Evolutionary conservation across 441 rosid genomes (phyloP).

Genomic region (Capsella rubella): DNA sequence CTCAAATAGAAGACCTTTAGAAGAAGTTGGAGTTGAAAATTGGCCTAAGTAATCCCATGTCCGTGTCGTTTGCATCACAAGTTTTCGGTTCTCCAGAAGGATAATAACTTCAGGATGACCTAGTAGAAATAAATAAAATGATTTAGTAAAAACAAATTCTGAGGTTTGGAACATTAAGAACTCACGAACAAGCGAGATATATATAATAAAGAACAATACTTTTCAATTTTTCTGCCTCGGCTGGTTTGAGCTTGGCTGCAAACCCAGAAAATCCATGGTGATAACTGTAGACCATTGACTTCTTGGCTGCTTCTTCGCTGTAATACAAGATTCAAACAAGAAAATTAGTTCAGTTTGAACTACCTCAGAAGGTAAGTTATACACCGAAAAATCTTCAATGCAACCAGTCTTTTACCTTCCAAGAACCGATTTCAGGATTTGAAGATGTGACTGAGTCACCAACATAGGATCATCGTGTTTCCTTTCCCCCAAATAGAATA

Average conservation of each 20-base stretch:
- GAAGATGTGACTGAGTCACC: slow-evolving; percentile 42
- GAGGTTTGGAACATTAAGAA: neutral
- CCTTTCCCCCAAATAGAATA: slow-evolving; percentile 48
- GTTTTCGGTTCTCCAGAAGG: slow-evolving; percentile 57
- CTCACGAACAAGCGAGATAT: neutral
- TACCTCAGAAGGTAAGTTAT: neutral
- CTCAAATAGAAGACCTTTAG: slow-evolving; percentile 46
- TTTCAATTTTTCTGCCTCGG: slow-evolving; percentile 57
- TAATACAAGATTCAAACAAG: slow-evolving; percentile 21
- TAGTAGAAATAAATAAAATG: slow-evolving; percentile 24
- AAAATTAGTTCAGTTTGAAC: neutral
- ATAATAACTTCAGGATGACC: slow-evolving; percentile 62
- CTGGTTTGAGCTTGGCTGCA: slow-evolving; percentile 65
- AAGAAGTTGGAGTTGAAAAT: slow-evolving; percentile 44
- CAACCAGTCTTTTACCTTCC: slow-evolving; percentile 49
- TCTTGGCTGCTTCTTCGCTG: slow-evolving; percentile 56
- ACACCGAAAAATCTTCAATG: slow-evolving; percentile 22
- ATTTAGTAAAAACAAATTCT: neutral
- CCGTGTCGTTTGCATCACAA: slow-evolving; percentile 61
- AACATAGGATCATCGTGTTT: slow-evolving; percentile 39
- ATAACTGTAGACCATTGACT: slow-evolving; percentile 65
- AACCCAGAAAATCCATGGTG: slow-evolving; percentile 77
- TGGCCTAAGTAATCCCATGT: slow-evolving; percentile 76
- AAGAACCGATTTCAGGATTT: slow-evolving; percentile 48
- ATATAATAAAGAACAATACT: slow-evolving; percentile 44